Base-by-base conservation (phyloP, 345 rosid genomes). In the Ceriops tagal region DNA sequence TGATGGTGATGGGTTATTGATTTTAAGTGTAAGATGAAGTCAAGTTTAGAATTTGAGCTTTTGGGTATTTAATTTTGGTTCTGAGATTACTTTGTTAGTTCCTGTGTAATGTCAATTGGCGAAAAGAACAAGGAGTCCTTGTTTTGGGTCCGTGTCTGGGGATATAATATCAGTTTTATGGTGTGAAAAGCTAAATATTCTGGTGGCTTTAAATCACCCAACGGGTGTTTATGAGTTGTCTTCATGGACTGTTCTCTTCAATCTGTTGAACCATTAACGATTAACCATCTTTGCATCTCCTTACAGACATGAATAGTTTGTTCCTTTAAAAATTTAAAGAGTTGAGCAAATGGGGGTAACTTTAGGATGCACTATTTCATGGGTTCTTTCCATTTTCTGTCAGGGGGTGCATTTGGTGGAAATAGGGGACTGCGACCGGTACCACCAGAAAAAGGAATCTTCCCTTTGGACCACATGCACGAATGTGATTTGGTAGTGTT, bases 401-500 rank as follows among this genome's bases (percentile, higher is more conserved):
- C 76, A 92, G 99, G 96, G 67, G 99, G 97, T 65, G 96, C 96
- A 66, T 92, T 90, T 79, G 99, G 99, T 67, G 96, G 99, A 75
- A 89, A 81, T 71, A 88, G 97, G 76, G 99, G 99, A 68, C 52
- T 78, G 65, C 85, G 92, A 51, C 96, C 99, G 0, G 92, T 90
- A 61, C 97, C 99, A 20, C 97, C 99, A 2, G 97, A 92, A 65
- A 92, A 95, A 63, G 99, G 97, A 70, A 73, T 92, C 71, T 92
- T 95, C 76, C 99, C 96, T 66, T 79, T 95, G 82, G 99, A 95
- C 77, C 96, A 95, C 67, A 59, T 86, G 81, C 96, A 89, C 71
- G 81, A 87, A 77, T 95, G 97, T 59, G 99, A 95, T 75, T 22
- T 70, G 89, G 97, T 95, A 79, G 16, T 67, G 61, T 51, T 71